Evolutionary conservation across 441 rosid species (phyloP), one percentile per base, ranked within the genome.

Genomic region (Gossypium schwendimanii): DNA sequence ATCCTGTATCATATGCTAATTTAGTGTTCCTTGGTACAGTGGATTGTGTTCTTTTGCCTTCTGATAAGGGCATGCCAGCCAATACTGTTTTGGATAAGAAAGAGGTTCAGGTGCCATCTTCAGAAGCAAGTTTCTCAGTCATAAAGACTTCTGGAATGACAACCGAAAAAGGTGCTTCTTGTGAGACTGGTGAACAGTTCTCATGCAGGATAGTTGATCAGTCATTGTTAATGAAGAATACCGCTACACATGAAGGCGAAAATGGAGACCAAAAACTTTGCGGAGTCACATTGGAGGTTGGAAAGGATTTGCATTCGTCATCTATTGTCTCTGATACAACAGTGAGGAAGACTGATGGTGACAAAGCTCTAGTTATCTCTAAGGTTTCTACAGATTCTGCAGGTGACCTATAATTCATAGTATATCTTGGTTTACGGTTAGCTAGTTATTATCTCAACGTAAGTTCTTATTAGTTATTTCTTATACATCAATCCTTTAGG

Each of bases 321-420:
- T 74, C 77, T 69, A 74, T 68, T 71, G 70, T 77, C 69, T 64
- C 53, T 67, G 90, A 76, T 57, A 78, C 81, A 65, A 36, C 75
- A 31, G 50, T 49, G 64, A 78, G 69, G n/a, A 76, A 59, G 71
- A 80, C 74, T 76, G 79, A 76, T 71, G 81, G 68, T 71, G 79
- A 73, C 62, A 75, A 70, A 77, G 80, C 70, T 39, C 50, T 63
- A 49, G 73, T 68, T 76, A 44, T 76, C 58, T 74, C 65, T 65
- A 75, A 73, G 63, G 82, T 74, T 70, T 74, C 73, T 44, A 60
- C 71, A 23, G 76, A 76, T 17, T 78, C 62, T 73, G 75, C 88
- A 75, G 99, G 98, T 93, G 75, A 78, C 70, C 65, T 71, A 49
- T 49, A 12, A 59, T 72, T 21, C 6, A 26, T 44, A n/a, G 11